Base-by-base conservation (phyloP, 1,284 basidiomycete genomes). In the Taiwanofungus camphoratus region DNA sequence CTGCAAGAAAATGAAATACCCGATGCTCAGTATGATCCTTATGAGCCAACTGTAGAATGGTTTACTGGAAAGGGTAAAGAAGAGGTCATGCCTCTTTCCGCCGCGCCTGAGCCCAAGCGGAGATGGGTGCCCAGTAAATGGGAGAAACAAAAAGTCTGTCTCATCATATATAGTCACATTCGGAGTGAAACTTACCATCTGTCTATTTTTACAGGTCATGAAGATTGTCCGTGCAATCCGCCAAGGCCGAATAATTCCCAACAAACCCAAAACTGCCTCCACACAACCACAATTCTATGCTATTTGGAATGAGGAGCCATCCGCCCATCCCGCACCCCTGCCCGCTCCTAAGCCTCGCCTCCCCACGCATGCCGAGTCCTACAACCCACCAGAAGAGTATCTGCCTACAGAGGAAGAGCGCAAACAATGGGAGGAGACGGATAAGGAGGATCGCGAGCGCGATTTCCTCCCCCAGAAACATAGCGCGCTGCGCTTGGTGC, bases 211-310 rank as follows among this genome's bases (percentile, higher is more conserved):
- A 22, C 50, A 94, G 91, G 81, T 99, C 54, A 97, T 99, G 93
- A 99, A 99, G 79, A 98, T 99, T 54, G 95, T 99, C 49, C 92
- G 94, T 41, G 95, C 95, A 12, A 99, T 99, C 58, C 85, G 96
- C 18, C 84, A 93, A 69, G 96, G 96, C 30, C 83, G 92, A 26
- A 99, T 99, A 54, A 61, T 92, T 4, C 88, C 93, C 33, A 84
- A 87, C 52, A 96, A 93, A 65, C 90, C 92, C 3, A 87, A 82
- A 61, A 70, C 77, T 4, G 69, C 79, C 0, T 76, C 79, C n/a
- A 61, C 69, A 37, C 83, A 87, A 66, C 82, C 85, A 12, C 76
- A 82, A 48, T 88, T 92, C 59, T 96, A 92, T 67, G 75, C 84
- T 31, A 87, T 99, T 52, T 99, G 96, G 96, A 85, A 84, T 23